Percentiles rank a stretch among this genome's conserved stretches.
Conservation (phyloP, 1,139 yeast species). For the Candida labiduridarum region DNA sequence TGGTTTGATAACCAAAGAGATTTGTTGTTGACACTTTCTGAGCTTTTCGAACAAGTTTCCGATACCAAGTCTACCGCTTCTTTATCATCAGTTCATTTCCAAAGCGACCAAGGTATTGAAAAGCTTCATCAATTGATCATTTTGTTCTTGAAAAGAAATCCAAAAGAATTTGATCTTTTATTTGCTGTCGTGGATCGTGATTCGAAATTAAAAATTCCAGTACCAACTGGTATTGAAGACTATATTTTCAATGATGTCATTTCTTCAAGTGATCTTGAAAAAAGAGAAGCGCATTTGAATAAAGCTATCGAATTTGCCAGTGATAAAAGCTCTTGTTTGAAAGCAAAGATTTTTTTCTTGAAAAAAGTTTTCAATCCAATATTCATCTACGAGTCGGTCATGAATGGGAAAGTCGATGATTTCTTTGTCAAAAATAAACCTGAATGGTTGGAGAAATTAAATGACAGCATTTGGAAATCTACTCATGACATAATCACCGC, state of each 20-base stretch:
- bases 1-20: conserved; percentile 66
- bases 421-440: conserved; percentile 45
- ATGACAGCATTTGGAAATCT: conserved; percentile 73
- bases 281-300: conserved; percentile 54
- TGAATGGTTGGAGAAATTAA: conserved; percentile 66
- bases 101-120: conserved; percentile 70
- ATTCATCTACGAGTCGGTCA: conserved; percentile 62
- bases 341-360: conserved; percentile 64
- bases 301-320: conserved; percentile 53
- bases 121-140: conserved; percentile 62
- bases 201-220: conserved; percentile 47
- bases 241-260: conserved; percentile 62
- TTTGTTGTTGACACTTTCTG: conserved; percentile 48
- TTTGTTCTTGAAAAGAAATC: conserved; percentile 41
- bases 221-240: conserved; percentile 54
- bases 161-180: conserved; percentile 35
- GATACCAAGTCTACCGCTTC: conserved; percentile 46
- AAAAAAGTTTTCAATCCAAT: conserved; percentile 68
- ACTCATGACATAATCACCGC: conserved; percentile 54
- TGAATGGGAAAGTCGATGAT: conserved; percentile 49
- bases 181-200: conserved; percentile 53
- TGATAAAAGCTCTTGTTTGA: conserved; percentile 41
- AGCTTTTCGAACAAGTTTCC: conserved; percentile 47
- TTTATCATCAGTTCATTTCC: conserved; percentile 67
- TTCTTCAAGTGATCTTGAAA: conserved; percentile 45